Evolutionary conservation across 805 yeast genomes (phyloP).

Genomic region (Sugiyamaella chiloensis): DNA sequence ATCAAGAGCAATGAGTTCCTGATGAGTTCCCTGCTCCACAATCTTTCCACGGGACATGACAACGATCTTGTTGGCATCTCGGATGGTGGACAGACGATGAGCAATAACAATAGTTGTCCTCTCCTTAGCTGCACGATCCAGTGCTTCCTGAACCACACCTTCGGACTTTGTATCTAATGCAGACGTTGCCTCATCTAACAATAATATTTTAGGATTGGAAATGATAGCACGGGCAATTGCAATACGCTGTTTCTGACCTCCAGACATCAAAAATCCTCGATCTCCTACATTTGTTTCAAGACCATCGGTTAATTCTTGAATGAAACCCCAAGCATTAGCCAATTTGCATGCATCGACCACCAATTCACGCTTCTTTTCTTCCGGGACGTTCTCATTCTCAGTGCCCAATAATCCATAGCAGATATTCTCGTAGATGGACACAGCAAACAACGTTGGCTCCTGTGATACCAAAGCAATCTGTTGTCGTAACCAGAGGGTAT

Average conservation of each 20-base stretch:
- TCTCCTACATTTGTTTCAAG: slow-evolving; percentile 63
- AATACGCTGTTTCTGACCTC: slow-evolving; percentile 71
- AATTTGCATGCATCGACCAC: slow-evolving; percentile 35
- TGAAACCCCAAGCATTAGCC: slow-evolving; percentile 39
- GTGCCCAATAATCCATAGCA: slow-evolving; percentile 77
- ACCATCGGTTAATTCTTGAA: slow-evolving; percentile 72
- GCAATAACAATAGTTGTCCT: slow-evolving; percentile 56
- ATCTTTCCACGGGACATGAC: slow-evolving; percentile 51
- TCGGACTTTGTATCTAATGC: slow-evolving; percentile 50
- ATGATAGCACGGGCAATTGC: slow-evolving; percentile 70
- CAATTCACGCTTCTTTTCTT: slow-evolving; percentile 36
- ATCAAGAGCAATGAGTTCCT: slow-evolving; percentile 30
- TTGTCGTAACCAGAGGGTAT: slow-evolving; percentile 68
- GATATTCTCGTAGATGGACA: slow-evolving; percentile 79
- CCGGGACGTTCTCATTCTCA: slow-evolving; percentile 52
- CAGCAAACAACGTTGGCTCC: slow-evolving; percentile 90
- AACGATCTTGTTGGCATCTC: slow-evolving; percentile 52
- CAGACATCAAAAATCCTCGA: slow-evolving; percentile 57
- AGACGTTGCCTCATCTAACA: slow-evolving; percentile 65
- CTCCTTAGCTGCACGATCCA: slow-evolving; percentile 33
- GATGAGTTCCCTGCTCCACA: slow-evolving; percentile 44
- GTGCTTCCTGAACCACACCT: slow-evolving; percentile 40
- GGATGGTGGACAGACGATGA: slow-evolving; percentile 53
- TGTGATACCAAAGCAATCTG: slow-evolving; percentile 90
- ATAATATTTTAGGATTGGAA: slow-evolving; percentile 55